Percentiles rank a stretch among this genome's conserved stretches.
phyloP scores from a whole-genome alignment of 768 basidiomycete species.

The Rhizopogon vinicolor region DNA sequence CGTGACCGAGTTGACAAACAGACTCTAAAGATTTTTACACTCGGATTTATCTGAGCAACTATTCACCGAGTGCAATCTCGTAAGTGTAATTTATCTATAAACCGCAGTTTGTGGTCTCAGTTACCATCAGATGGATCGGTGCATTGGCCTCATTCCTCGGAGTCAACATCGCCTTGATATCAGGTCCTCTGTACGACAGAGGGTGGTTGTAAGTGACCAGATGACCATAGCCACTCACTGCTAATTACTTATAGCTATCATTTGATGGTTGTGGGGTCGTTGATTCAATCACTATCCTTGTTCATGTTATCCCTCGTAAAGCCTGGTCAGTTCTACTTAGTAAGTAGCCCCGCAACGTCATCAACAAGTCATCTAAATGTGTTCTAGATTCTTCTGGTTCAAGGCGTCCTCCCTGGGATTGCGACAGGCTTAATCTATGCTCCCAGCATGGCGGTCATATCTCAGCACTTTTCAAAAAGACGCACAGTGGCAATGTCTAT shows the following conservation, averaged over 20 bases:
- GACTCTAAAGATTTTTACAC: conserved; percentile 26
- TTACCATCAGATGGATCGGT: conserved; percentile 31
- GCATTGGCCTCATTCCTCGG: conserved; percentile 36
- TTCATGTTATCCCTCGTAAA: conserved; percentile 25
- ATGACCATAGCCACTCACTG: conserved; percentile 3
- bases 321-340: conserved; percentile 22
- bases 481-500: conserved; percentile 42
- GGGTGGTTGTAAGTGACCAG: conserved; percentile 35
- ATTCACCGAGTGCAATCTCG: conserved; percentile 25
- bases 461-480: conserved; percentile 39
- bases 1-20: conserved; percentile 3
- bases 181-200: conserved; percentile 39
- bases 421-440: conserved; percentile 41
- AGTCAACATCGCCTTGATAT: conserved; percentile 31
- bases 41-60: conserved; percentile 21
- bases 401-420: conserved; percentile 38
- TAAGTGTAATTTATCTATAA: conserved; percentile 7
- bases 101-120: conserved; percentile 22
- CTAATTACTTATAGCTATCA: background rate
- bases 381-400: conserved; percentile 35
- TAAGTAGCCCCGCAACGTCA: background rate
- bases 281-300: conserved; percentile 12
- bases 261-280: conserved; percentile 9
- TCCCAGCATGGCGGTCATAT: conserved; percentile 36
- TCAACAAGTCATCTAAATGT: background rate